Conservation (phyloP, 257 asterid genomes). For the Gynochthodes officinalis region DNA sequence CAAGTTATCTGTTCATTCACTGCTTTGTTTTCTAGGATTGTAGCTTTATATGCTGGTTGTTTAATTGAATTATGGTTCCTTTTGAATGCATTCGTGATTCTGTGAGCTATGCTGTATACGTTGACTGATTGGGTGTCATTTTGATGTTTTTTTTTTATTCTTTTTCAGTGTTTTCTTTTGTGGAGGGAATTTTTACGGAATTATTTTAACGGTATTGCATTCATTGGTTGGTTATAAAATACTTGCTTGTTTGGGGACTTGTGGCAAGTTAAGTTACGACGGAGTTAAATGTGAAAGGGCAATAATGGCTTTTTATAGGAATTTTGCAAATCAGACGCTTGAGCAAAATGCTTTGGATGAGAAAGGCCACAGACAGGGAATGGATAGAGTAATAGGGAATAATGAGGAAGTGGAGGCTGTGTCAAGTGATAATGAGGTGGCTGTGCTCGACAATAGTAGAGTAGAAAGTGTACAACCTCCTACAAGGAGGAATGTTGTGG, state of each 20-base stretch:
- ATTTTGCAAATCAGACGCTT: constrained; percentile 45
- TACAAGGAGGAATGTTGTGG: constrained; percentile 33
- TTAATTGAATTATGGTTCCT: neutral
- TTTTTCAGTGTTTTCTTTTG: constrained; percentile 33
- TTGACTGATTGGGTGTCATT: constrained; percentile 6
- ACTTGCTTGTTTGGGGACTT: constrained; percentile 18
- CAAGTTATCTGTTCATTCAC: neutral
- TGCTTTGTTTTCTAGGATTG: constrained; percentile 3
- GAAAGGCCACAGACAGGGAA: constrained; percentile 41
- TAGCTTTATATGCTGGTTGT: neutral
- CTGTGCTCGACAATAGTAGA: constrained; percentile 37
- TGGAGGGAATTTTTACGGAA: constrained; percentile 39
- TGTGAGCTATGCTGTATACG: neutral
- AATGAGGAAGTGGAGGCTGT: constrained; percentile 53
- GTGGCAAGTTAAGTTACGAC: constrained; percentile 6
- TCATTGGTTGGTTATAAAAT: constrained; percentile 23
- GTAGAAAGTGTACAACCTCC: constrained; percentile 37
- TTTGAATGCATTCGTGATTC: neutral
- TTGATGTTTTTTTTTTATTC: constrained; percentile 15
- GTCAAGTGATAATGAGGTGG: constrained; percentile 40
- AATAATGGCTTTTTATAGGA: constrained; percentile 64
- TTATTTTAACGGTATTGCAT: constrained; percentile 7
- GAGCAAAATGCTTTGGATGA: constrained; percentile 48
- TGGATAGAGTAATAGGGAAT: constrained; percentile 37
- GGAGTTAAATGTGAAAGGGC: constrained; percentile 37